Evolutionary conservation across 208 protist species (phyloP).

Genomic region (Trypanosoma platydactyli): DNA sequence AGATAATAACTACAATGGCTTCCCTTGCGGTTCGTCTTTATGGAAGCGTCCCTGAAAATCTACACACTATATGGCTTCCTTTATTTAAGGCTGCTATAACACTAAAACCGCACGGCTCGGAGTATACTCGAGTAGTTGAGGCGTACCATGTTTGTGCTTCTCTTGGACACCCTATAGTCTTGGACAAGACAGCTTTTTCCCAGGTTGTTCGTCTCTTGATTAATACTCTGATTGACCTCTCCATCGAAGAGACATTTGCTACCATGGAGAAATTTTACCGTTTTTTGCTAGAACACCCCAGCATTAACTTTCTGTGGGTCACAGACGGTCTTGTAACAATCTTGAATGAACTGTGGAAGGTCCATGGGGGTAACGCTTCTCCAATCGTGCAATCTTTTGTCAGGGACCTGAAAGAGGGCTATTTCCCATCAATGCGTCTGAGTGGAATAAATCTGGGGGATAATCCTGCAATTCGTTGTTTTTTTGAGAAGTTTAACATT

Average conservation of each 20-base stretch:
- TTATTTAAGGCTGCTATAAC: constrained; percentile 78
- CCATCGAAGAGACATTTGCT: constrained; percentile 8
- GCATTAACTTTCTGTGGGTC: constrained; percentile 69
- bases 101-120: constrained; percentile 31
- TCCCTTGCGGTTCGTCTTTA: constrained; percentile 49
- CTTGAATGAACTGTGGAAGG: constrained; percentile 49
- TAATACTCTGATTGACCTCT: constrained; percentile 28
- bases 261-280: constrained; percentile 25
- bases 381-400: constrained; percentile 31
- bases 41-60: constrained; percentile 39
- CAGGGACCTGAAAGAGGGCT: constrained; percentile 18
- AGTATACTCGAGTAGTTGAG: constrained; percentile 47
- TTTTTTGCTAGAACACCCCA: constrained; percentile 54
- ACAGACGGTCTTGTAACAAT: constrained; percentile 51
- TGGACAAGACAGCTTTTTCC: constrained; percentile 52
- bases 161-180: constrained; percentile 33
- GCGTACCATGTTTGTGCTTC: constrained; percentile 65
- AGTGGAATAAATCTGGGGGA: constrained; percentile 48
- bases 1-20: constrained; percentile 38
- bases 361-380: constrained; percentile 32
- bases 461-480: constrained; percentile 50
- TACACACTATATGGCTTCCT: constrained; percentile 60
- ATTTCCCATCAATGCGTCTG: constrained; percentile 31
- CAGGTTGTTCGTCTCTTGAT: constrained; percentile 59
- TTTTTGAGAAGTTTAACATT: constrained; percentile 52